phyloP scores from a whole-genome alignment of 495 filamentous ascomycete genomes.

The Aspergillus nanangensis region DNA sequence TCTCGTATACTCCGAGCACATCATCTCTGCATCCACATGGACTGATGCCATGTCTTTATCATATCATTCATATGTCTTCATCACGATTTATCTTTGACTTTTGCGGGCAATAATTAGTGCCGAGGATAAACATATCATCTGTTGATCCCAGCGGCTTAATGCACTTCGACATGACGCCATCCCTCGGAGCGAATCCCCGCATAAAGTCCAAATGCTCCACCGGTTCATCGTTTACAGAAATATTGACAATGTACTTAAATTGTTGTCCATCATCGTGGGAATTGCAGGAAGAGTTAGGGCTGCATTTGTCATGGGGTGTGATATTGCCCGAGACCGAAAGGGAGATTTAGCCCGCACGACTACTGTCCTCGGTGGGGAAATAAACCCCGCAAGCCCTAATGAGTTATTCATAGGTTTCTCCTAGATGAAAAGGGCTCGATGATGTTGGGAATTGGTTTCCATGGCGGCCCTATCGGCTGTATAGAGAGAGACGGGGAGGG shows the following conservation, averaged over 20 bases:
- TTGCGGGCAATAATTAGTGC: too few relatives aligned
- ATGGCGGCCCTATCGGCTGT: neutral
- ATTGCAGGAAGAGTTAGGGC: constrained; percentile 32
- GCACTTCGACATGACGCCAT: constrained; percentile 46
- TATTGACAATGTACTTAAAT: constrained; percentile 48
- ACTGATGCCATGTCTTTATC: too few relatives aligned
- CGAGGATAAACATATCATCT: too few relatives aligned
- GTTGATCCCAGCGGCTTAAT: too few relatives aligned
- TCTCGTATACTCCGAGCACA: too few relatives aligned
- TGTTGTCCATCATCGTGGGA: constrained; percentile 48
- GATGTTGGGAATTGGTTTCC: neutral
- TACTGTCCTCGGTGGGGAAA: neutral
- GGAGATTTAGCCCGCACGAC: neutral
- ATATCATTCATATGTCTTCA: too few relatives aligned
- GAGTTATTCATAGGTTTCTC: too few relatives aligned
- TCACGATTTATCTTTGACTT: too few relatives aligned
- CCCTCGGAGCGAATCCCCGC: constrained; percentile 43
- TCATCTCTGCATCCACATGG: too few relatives aligned
- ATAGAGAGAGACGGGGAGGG: neutral
- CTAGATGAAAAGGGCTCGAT: neutral
- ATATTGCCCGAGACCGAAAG: too few relatives aligned
- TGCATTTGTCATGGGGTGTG: neutral
- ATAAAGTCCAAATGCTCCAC: constrained; percentile 48
- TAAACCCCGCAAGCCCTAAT: neutral
- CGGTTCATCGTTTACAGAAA: constrained; percentile 50